Evolutionary conservation across 768 basidiomycete genomes (phyloP).

Genomic region (Lactifluus piperatus): DNA sequence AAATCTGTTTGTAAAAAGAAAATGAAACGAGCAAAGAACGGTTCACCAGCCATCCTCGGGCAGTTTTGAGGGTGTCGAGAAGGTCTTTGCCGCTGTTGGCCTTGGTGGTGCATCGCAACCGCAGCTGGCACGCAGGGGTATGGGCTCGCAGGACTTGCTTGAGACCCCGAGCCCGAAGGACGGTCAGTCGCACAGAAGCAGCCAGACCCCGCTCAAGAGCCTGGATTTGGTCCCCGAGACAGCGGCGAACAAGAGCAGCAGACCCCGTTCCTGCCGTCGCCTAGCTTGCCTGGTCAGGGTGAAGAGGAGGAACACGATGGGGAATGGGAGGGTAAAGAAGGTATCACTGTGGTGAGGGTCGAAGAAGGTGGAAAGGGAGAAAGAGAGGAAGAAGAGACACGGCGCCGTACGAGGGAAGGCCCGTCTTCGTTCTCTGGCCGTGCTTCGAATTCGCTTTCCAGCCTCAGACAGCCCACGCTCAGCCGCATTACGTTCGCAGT

Average conservation of each 20-base stretch:
- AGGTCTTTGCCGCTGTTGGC: slow-evolving; percentile 49
- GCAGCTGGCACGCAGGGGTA: slow-evolving; percentile 42
- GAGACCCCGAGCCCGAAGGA: slow-evolving; percentile 40
- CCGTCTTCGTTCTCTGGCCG: slow-evolving; percentile 54
- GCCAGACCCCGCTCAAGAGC: slow-evolving; percentile 34
- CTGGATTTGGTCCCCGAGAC: slow-evolving; percentile 45
- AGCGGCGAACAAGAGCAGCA: slow-evolving; percentile 47
- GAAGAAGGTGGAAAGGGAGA: slow-evolving; percentile 36
- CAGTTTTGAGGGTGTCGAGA: slow-evolving; percentile 47
- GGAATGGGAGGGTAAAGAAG: slow-evolving; percentile 20
- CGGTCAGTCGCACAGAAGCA: slow-evolving; percentile 22
- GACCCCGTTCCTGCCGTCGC: slow-evolving; percentile 71
- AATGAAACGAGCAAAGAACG: no score
- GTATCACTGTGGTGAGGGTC: slow-evolving; percentile 28
- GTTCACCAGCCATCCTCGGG: slow-evolving; percentile 21
- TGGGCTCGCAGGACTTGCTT: slow-evolving; percentile 60
- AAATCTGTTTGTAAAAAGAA: no score
- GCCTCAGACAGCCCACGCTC: slow-evolving; percentile 66
- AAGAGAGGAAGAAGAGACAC: slow-evolving; percentile 25
- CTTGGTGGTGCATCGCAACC: slow-evolving; percentile 37
- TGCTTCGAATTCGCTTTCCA: slow-evolving; percentile 58
- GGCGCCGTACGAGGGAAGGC: slow-evolving; percentile 32
- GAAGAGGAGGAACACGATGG: slow-evolving; percentile 22
- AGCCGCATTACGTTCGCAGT: slow-evolving; percentile 66
- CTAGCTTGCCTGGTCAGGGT: slow-evolving; percentile 33